Conservation (phyloP, 306 rosid species). For the Rubus parviflorus region DNA sequence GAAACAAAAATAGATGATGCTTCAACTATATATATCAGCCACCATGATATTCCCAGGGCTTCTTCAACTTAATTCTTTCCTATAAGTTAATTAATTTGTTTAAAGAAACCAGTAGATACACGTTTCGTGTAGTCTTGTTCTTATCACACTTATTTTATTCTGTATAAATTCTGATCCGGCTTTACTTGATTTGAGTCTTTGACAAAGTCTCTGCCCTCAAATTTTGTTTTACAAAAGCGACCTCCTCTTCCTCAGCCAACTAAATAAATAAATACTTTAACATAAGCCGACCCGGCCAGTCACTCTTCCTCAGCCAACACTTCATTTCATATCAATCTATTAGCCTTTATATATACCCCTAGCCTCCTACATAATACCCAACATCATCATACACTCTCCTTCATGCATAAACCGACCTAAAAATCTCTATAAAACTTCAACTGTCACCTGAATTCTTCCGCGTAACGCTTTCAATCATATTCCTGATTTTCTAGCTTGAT, state of each 20-base stretch:
- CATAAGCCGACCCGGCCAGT: not conserved
- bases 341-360: not conserved
- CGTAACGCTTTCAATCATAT: too few relatives aligned
- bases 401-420: not conserved
- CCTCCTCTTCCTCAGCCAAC: not conserved
- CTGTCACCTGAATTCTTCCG: too few relatives aligned
- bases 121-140: constrained; percentile 4
- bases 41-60: not conserved
- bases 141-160: not conserved
- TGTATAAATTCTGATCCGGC: not conserved
- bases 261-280: not conserved
- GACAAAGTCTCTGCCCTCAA: constrained; percentile 17
- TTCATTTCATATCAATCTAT: not conserved
- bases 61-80: not conserved
- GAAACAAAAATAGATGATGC: not conserved
- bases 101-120: not conserved
- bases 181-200: not conserved
- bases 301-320: constrained; percentile 1
- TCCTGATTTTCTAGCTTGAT: not conserved
- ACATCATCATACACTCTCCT: not conserved
- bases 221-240: not conserved
- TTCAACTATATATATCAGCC: not conserved
- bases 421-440: too few relatives aligned
- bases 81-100: not conserved
- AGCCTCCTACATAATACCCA: not conserved